These are phyloP conservation scores for Hypoxylon sp. DNA, from an alignment of 2,329 filamentous ascomycete genomes.

Conservation along the genomic window DNA sequence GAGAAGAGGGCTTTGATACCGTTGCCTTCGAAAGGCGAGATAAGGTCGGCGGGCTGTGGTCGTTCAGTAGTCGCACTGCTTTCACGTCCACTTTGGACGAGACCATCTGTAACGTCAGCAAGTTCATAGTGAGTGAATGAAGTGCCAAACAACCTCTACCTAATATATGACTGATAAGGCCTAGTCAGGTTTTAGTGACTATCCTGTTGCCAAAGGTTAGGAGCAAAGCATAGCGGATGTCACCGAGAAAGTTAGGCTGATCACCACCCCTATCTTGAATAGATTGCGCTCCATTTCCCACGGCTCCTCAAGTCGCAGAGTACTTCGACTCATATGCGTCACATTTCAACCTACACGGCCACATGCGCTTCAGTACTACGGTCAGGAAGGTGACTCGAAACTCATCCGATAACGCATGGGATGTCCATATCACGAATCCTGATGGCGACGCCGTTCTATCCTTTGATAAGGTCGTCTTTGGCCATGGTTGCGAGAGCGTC, in stretches of 20 bases:
- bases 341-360: slow-evolving; percentile 37
- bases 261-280: background rate
- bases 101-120: slow-evolving; percentile 55
- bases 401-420: slow-evolving; percentile 30
- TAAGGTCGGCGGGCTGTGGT: slow-evolving; percentile 60
- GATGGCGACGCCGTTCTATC: slow-evolving; percentile 26
- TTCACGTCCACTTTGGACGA: slow-evolving; percentile 47
- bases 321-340: slow-evolving; percentile 42
- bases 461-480: slow-evolving; percentile 44
- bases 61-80: slow-evolving; percentile 52
- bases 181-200: slow-evolving; percentile 44
- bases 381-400: slow-evolving; percentile 40
- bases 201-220: slow-evolving; percentile 40
- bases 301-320: slow-evolving; percentile 23
- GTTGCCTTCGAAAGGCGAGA: slow-evolving; percentile 58
- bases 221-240: no score
- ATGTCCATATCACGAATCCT: slow-evolving; percentile 36
- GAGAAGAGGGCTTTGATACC: slow-evolving; percentile 60
- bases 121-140: slow-evolving; percentile 41
- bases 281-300: slow-evolving; percentile 38
- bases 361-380: slow-evolving; percentile 37
- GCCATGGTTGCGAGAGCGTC: slow-evolving; percentile 33
- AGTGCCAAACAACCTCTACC: background rate
- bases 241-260: background rate
- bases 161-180: background rate